Evolutionary conservation across 352 stramenopile species (phyloP).

Genomic region (Globisporangium acanthophoron): DNA sequence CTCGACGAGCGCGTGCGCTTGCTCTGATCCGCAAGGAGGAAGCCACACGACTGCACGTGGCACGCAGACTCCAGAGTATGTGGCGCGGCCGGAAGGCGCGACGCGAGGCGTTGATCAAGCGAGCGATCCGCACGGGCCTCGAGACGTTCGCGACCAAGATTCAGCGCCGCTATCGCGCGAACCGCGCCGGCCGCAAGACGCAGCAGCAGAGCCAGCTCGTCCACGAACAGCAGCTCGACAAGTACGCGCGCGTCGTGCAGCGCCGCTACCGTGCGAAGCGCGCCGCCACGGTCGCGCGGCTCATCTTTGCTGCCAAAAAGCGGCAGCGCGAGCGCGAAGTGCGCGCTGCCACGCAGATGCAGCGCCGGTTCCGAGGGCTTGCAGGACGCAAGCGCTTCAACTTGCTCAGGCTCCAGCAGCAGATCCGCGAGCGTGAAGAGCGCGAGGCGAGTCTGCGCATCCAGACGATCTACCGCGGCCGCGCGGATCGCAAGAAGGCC

Average conservation of each 20-base stretch:
- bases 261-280: conserved; percentile 51
- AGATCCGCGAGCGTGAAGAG: conserved; percentile 27
- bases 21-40: conserved; percentile 30
- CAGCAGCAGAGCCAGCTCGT: conserved; percentile 32
- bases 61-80: conserved; percentile 51
- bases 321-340: conserved; percentile 30
- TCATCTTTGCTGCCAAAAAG: conserved; percentile 25
- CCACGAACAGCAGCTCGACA: conserved; percentile 39
- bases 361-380: conserved; percentile 49
- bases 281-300: conserved; percentile 28
- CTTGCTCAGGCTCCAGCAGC: conserved; percentile 23
- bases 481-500: conserved; percentile 36
- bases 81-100: conserved; percentile 52
- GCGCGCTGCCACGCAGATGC: conserved; percentile 38
- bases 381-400: conserved; percentile 29
- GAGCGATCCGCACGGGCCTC: conserved; percentile 34
- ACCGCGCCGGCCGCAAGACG: conserved; percentile 21
- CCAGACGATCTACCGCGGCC: conserved; percentile 52
- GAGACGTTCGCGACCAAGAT: conserved; percentile 59
- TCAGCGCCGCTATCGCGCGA: conserved; percentile 57
- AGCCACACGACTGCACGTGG: conserved; percentile 32
- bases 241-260: conserved; percentile 44
- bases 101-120: conserved; percentile 38
- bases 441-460: conserved; percentile 40
- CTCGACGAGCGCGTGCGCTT: conserved; percentile 27